Base-by-base conservation (phyloP, 2,329 filamentous ascomycete genomes). In the Akanthomyces dipterigenus region DNA sequence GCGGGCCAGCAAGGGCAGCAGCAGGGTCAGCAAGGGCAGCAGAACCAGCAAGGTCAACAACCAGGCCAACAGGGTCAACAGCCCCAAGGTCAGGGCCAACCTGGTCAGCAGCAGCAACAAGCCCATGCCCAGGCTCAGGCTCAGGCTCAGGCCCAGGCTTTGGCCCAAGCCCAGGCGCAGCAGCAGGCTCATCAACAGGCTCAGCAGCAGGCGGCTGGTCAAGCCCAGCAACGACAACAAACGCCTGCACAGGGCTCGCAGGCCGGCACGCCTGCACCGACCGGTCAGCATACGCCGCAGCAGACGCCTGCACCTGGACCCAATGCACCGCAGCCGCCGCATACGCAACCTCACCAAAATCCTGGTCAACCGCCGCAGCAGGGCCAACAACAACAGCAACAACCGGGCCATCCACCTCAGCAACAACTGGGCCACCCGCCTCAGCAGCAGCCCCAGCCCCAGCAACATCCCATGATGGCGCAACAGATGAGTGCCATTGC, bases 221-320 rank as follows among this genome's bases (percentile, higher is more conserved):
- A 51, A 45, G 73, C 65, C 48, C 76, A 76, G 62, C 75, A 77
- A 55, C 69, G 71, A 46, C 78, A 80, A 64, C 80, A 77, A 34
- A 79, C 81, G 60, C 78, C 78, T 50, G 73, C 77, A 49, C 78
- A 78, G 64, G 69, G 70, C 24, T 74, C 73, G 9, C 72, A 77
- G 69, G 72, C 78, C 63, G 70, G 75, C 53, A 71, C 78, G 67
- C 75, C 78, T 9, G 76, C 70, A 22, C 69, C 72, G 16, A 71
- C 71, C 64, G 78, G 77, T 40, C 80, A 81, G 64, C 80, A 82
- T 67, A 74, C 76, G 36, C 74, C 73, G 55, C 75, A 81, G 28
- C 83, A 84, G 63, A 76, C 75, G 28, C 76, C 75, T 16, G 73
- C 70, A 26, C 73, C 73, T 38, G 73, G 74, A 43, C 75, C 75